Percentiles rank a stretch among this genome's conserved stretches.
Conservation (phyloP, 306 rosid genomes). For the Vigna mungo region DNA sequence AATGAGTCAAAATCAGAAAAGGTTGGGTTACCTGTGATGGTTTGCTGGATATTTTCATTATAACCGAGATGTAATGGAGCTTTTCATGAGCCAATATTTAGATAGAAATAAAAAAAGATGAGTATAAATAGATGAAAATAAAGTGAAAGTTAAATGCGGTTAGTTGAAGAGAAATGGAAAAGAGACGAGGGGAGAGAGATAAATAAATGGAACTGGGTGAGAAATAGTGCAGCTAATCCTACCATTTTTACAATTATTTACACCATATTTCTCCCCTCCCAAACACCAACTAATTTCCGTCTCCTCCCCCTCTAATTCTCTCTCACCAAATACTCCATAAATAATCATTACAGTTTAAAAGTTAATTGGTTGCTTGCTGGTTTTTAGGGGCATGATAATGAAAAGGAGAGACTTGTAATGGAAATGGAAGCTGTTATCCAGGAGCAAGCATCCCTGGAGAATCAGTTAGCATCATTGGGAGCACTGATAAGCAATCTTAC, state of each 20-base stretch:
- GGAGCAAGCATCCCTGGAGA: conserved; percentile 76
- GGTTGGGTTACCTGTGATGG: conserved; percentile 8
- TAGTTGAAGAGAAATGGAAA: neutral
- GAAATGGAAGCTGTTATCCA: conserved; percentile 88
- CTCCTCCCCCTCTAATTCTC: neutral
- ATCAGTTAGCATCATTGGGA: conserved; percentile 67
- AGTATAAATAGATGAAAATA: too few species aligned
- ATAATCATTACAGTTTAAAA: conserved; percentile 22
- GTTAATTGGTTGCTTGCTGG: conserved; percentile 40
- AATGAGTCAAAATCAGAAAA: conserved; percentile 19
- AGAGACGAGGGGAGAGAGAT: too few species aligned
- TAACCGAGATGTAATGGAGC: conserved; percentile 1
- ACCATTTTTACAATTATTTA: neutral
- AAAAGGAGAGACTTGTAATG: conserved; percentile 91
- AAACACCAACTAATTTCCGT: neutral
- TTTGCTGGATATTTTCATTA: neutral
- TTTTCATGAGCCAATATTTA: conserved; percentile 27
- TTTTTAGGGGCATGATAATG: conserved; percentile 89
- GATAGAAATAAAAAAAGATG: too few species aligned
- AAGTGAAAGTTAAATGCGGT: too few species aligned
- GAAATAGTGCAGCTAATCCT: neutral
- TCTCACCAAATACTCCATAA: neutral
- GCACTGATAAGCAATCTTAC: conserved; percentile 60
- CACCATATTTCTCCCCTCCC: neutral
- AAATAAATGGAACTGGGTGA: neutral